Conservation (phyloP, 1,139 yeast genomes). For the Lodderomyces elongisporus region DNA sequence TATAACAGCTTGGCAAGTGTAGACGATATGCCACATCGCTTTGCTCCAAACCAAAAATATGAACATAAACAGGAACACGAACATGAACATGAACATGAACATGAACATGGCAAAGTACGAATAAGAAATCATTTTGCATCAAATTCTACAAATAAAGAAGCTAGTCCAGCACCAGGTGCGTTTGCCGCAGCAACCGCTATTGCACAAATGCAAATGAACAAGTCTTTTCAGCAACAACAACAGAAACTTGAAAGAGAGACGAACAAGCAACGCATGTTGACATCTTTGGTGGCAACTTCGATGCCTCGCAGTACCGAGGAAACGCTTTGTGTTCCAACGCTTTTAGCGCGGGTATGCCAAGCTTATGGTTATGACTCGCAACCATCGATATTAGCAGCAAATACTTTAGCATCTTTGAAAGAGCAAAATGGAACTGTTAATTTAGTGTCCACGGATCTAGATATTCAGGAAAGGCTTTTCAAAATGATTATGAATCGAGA, state of each 20-base stretch:
- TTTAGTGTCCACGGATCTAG: neutral
- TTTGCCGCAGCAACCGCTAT: constrained; percentile 69
- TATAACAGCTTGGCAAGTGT: constrained; percentile 35
- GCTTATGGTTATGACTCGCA: constrained; percentile 66
- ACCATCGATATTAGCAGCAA: constrained; percentile 63
- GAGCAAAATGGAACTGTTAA: constrained; percentile 23
- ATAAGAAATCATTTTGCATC: constrained; percentile 13
- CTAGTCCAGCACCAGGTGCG: constrained; percentile 71
- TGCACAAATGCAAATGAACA: constrained; percentile 47
- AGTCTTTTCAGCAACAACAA: constrained; percentile 17
- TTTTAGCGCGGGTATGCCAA: constrained; percentile 63
- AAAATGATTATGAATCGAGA: constrained; percentile 28
- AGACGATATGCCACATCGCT: constrained; percentile 24
- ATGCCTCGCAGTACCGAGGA: constrained; percentile 77
- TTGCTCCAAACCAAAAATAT: no score
- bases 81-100: neutral
- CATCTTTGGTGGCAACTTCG: constrained; percentile 65
- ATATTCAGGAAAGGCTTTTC: constrained; percentile 15
- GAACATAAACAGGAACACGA: no score
- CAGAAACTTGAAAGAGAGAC: constrained; percentile 24
- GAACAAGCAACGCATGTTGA: constrained; percentile 48
- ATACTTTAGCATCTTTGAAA: constrained; percentile 63
- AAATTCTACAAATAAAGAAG: constrained; percentile 24
- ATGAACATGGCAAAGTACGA: no score
- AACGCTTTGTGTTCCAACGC: constrained; percentile 65